Evolutionary conservation across 139 green algal genomes (phyloP), one percentile per base, ranked within the genome.

Genomic region (Coccomyxa sp.): DNA sequence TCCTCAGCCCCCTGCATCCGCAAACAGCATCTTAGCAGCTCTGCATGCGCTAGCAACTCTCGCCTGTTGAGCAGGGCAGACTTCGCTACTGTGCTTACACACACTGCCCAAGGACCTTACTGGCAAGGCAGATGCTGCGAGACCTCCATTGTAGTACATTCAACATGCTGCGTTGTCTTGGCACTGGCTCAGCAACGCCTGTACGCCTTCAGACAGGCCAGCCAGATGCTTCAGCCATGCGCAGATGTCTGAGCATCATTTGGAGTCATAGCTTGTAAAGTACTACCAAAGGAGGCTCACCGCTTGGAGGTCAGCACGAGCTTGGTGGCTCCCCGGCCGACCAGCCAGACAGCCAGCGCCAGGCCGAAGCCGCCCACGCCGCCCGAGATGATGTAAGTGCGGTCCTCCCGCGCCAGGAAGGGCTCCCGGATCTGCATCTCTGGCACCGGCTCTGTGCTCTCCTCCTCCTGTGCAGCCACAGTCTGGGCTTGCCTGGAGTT

Each of bases 221-320:
- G 18, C 50, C n/a, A n/a, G n/a, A n/a, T n/a, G n/a, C n/a, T n/a
- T n/a, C n/a, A n/a, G n/a, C n/a, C n/a, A n/a, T n/a, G n/a, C n/a
- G n/a, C n/a, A n/a, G n/a, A n/a, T n/a, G n/a, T n/a, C n/a, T n/a
- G n/a, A 58, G 16, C 44, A 58, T 58, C 12, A 58, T 12, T 58
- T 58, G 44, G 14, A 29, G 44, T 58, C 44, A n/a, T n/a, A 29
- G 44, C 44, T 29, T 58, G 44, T 16, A 58, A 58, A 58, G 44
- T 58, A 58, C 44, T 29, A 58, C 12, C 14, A 12, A 58, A 16
- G 16, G 44, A 58, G n/a, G n/a, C 64, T 37, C 39, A 38, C 38
- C 71, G 37, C 71, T 58, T 76, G 71, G 71, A 76, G 38, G 71
- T 38, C n/a, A 76, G 33, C 12, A 76, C 71, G 14, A 76, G 22